Evolutionary conservation across 805 yeast species (phyloP), one percentile per base, ranked within the genome.

Genomic region (Ogataea neopini): DNA sequence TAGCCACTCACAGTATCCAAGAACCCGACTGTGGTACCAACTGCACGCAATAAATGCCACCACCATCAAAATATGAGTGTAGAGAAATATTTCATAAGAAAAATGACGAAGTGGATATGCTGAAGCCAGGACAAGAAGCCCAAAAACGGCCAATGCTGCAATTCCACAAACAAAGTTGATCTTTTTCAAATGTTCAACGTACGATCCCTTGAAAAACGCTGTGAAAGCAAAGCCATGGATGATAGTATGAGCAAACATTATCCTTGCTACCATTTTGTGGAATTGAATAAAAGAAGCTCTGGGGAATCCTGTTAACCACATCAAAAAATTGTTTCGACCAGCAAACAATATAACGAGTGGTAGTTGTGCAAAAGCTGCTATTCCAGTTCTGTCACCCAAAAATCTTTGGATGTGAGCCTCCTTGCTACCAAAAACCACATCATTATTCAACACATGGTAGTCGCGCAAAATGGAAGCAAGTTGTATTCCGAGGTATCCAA

Each of bases 181-280:
- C 3, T 51, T 45, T 9, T 45, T n/a, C 6, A 57, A 32, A 25
- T 40, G 43, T 14, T 10, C 15, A 2, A 33, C 38, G 42, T 57
- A 52, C 13, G 30, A 14, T 5, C 33, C 32, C 13, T 28, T 17
- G 17, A 26, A 39, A 15, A 15, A 39, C 3, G 33, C 33, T 0
- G 74, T 67, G 56, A 63, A 65, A 14, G 67, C 67, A 43, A 61
- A 64, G 2, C 68, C 71, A 50, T 77, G 82, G 20, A 40, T 20
- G 19, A 40, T 18, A 3, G 36, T 15, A n/a, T 40, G 26, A 17
- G 32, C 18, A 30, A 30, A 29, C 28, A 30, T 69, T 3, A 74
- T 70, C 57, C 86, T 73, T 1, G 87, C 83, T 40, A 77, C 63
- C 83, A 88, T 79, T 62, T 76, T 83, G 64, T 88, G 96, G 58